A percentile compares a stretch with the other conserved stretches of the same genome.
Conservation (phyloP, 768 basidiomycete species). For the Russula sp. region DNA sequence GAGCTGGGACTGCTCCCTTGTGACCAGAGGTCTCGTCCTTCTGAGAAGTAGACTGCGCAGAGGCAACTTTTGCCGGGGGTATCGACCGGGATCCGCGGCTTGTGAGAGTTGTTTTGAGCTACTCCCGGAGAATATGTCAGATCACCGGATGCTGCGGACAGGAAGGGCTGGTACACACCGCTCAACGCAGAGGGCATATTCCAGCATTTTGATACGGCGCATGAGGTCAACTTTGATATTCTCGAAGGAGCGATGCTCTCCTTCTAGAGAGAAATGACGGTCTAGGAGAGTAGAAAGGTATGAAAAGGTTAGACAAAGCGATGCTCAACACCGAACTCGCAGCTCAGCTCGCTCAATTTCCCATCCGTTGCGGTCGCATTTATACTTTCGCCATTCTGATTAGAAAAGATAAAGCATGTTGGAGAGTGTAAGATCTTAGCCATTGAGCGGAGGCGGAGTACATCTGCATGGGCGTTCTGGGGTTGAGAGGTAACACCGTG, state of each 20-base stretch:
- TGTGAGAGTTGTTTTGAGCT: conserved; percentile 80
- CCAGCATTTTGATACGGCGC: conserved; percentile 98
- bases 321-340: conserved; percentile 50
- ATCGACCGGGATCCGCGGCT: conserved; percentile 43
- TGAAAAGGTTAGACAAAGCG: conserved; percentile 26
- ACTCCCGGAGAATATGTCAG: conserved; percentile 33
- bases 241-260: conserved; percentile 94
- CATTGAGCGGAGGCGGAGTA: conserved; percentile 76
- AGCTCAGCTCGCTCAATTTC: conserved; percentile 99
- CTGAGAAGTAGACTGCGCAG: conserved; percentile 51
- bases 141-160: conserved; percentile 15
- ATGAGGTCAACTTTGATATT: conserved; percentile 94
- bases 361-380: conserved; percentile 99
- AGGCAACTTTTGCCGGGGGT: conserved; percentile 59
- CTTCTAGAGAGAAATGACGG: conserved; percentile 96
- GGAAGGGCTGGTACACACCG: conserved; percentile 50
- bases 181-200: conserved; percentile 94
- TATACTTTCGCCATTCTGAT: conserved; percentile 96
- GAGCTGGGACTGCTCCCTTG: conserved; percentile 75
- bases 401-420: conserved; percentile 95
- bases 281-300: conserved; percentile 42
- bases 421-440: conserved; percentile 89
- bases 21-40: conserved; percentile 71
- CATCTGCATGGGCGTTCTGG: conserved; percentile 42
- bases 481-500: too few species aligned